These are phyloP conservation scores for Wallacemonas rigidus DNA, from an alignment of 208 protist genomes.

Conservation along the genomic window DNA sequence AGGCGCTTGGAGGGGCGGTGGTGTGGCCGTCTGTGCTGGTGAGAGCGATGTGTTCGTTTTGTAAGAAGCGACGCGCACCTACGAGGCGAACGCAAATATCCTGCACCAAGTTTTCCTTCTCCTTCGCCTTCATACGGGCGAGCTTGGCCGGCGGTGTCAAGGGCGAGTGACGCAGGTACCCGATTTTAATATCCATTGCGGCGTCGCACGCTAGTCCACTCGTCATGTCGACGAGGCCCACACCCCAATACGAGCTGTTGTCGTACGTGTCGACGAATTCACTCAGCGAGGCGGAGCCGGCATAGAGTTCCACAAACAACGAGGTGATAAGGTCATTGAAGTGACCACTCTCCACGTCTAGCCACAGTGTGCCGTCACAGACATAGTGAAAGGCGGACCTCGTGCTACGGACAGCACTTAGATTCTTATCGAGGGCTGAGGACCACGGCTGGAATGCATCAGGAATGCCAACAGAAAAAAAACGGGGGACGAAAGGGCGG, in stretches of 20 bases:
- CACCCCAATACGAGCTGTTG: constrained; percentile 38
- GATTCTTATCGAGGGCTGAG: neutral
- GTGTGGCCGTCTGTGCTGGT: neutral
- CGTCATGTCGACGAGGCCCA: constrained; percentile 68
- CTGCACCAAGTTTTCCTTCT: constrained; percentile 39
- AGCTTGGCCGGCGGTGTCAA: constrained; percentile 62
- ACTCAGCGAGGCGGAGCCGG: constrained; percentile 25
- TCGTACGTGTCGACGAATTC: constrained; percentile 44
- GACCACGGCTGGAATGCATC: constrained; percentile 8
- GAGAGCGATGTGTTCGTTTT: neutral
- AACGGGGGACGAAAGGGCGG: constrained; percentile 7
- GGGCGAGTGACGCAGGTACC: constrained; percentile 68
- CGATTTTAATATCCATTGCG: constrained; percentile 81
- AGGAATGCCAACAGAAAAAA: constrained; percentile 18
- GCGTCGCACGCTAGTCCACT: constrained; percentile 41
- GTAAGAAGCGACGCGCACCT: constrained; percentile 46
- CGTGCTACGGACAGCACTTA: neutral
- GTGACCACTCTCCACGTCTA: constrained; percentile 34
- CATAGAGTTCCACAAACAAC: constrained; percentile 46
- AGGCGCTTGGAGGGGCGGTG: neutral
- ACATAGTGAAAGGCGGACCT: constrained; percentile 3
- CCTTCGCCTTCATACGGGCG: constrained; percentile 45
- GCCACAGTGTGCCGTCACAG: constrained; percentile 24
- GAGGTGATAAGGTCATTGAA: constrained; percentile 15
- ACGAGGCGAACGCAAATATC: constrained; percentile 55